A percentile compares a stretch with the other conserved stretches of the same genome.
Conservation (phyloP, 805 yeast species). For the Saccharomyces kudriavzevii region DNA sequence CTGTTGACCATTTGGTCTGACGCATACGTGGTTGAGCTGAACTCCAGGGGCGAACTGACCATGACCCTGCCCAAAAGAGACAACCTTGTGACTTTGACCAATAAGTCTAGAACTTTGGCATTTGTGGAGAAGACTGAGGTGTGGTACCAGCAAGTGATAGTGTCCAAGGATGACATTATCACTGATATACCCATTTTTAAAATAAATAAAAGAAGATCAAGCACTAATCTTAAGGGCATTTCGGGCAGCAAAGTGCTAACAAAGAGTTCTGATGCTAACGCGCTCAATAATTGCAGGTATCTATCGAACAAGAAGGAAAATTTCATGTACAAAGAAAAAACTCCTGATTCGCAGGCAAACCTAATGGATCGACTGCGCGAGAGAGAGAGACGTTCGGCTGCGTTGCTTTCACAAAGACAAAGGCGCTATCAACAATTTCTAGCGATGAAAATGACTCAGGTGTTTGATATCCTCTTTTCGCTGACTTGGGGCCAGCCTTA, state of each 20-base stretch:
- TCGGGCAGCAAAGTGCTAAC: neutral
- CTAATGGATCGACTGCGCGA: constrained; percentile 23
- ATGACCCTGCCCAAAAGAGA: constrained; percentile 15
- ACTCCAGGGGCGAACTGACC: constrained; percentile 18
- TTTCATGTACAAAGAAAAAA: constrained; percentile 11
- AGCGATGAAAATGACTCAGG: constrained; percentile 24
- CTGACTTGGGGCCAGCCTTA: constrained; percentile 22
- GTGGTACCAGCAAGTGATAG: constrained; percentile 11
- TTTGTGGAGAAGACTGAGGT: constrained; percentile 18
- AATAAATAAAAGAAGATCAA: constrained; percentile 19
- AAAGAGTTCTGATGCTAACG: neutral
- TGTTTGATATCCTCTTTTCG: constrained; percentile 21
- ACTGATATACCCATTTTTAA: constrained; percentile 18
- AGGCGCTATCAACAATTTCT: constrained; percentile 22
- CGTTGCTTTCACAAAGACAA: constrained; percentile 22
- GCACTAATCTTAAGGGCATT: constrained; percentile 5
- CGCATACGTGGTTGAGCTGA: constrained; percentile 18
- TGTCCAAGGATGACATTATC: constrained; percentile 7
- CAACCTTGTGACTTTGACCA: constrained; percentile 13
- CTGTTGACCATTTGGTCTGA: constrained; percentile 27
- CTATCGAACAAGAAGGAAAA: constrained; percentile 17
- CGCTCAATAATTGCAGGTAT: constrained; percentile 5
- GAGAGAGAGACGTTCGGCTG: constrained; percentile 22
- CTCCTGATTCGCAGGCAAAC: constrained; percentile 17
- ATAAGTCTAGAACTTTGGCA: constrained; percentile 23